Conservation (phyloP, 305 asterid species). For the Fraxinus paxiana region DNA sequence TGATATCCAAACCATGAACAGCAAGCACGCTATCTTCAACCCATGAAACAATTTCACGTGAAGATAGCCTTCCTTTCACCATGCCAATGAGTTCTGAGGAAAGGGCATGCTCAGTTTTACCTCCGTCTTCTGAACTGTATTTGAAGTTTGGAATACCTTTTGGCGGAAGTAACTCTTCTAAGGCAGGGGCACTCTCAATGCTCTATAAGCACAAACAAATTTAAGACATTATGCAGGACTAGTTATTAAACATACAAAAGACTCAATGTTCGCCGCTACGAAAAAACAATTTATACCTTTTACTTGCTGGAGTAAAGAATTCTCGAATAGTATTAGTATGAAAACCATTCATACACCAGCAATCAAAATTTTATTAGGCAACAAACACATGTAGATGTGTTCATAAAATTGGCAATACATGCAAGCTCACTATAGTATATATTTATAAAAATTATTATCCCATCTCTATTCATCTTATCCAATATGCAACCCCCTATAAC, state of each 20-base stretch:
- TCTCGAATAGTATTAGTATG: background rate
- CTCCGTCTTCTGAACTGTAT: conserved; percentile 67
- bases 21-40: conserved; percentile 71
- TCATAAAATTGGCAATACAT: background rate
- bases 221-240: conserved; percentile 2
- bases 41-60: conserved; percentile 81
- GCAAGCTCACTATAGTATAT: background rate
- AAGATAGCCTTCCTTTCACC: conserved; percentile 72
- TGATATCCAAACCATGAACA: conserved; percentile 61
- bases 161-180: conserved; percentile 96
- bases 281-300: conserved; percentile 8
- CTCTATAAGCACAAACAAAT: conserved; percentile 49
- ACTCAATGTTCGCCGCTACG: background rate
- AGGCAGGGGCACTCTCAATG: conserved; percentile 88
- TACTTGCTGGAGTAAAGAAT: conserved; percentile 11
- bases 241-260: background rate
- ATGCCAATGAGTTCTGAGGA: conserved; percentile 70
- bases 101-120: conserved; percentile 61
- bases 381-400: background rate
- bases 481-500: background rate
- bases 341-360: background rate
- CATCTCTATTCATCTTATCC: background rate
- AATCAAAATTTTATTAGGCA: background rate
- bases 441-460: background rate
- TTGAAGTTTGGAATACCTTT: conserved; percentile 68